A percentile compares a stretch with the other conserved stretches of the same genome.
These are phyloP conservation scores for Teunomyces gatunensis DNA, from an alignment of 805 yeast genomes.

Conservation along the genomic window DNA sequence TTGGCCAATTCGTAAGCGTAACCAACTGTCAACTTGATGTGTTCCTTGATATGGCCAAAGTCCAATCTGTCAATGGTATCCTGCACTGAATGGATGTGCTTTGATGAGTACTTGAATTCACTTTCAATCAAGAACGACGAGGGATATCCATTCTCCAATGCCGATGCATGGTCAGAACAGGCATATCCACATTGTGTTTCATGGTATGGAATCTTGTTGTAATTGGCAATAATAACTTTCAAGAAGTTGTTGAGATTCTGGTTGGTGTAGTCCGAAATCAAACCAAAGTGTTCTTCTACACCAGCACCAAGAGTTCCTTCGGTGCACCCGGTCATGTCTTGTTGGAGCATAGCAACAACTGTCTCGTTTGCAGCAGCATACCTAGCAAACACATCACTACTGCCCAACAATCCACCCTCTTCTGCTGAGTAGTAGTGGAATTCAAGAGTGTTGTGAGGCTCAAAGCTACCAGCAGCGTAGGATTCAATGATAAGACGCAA, in stretches of 20 bases:
- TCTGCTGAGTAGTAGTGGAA: conserved; percentile 96
- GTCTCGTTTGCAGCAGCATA: conserved; percentile 45
- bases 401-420: conserved; percentile 88
- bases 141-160: conserved; percentile 79
- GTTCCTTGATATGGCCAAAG: conserved; percentile 76
- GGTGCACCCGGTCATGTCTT: conserved; percentile 89
- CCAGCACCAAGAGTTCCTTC: conserved; percentile 48
- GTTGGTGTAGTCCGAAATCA: conserved; percentile 70
- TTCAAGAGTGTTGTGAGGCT: conserved; percentile 73
- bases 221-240: conserved; percentile 56
- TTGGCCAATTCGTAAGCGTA: conserved; percentile 61
- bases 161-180: conserved; percentile 91
- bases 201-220: conserved; percentile 65
- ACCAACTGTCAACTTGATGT: conserved; percentile 73
- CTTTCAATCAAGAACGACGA: conserved; percentile 80
- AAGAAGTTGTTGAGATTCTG: conserved; percentile 55
- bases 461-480: conserved; percentile 31
- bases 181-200: conserved; percentile 88
- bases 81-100: conserved; percentile 69
- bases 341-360: conserved; percentile 85
- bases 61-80: conserved; percentile 83
- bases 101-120: conserved; percentile 59
- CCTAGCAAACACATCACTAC: conserved; percentile 67
- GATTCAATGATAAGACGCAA: conserved; percentile 56
- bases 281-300: conserved; percentile 69